These are phyloP conservation scores for Aegilops tauschii DNA, from an alignment of 176 grass and related monocot genomes.

Conservation along the genomic window DNA sequence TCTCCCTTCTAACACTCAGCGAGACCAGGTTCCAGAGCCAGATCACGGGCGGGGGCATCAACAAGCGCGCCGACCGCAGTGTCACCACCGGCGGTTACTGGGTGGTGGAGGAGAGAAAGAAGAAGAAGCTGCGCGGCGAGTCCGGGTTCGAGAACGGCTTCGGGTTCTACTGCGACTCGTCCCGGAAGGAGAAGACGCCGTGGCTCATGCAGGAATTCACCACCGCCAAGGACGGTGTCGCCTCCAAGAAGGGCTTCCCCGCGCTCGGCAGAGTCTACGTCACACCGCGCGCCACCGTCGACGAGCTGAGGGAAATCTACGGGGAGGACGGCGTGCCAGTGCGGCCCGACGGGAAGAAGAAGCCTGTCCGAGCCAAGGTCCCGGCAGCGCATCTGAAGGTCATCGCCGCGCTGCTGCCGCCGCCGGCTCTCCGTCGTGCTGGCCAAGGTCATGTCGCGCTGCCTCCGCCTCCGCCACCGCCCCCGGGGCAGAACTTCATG, in stretches of 20 bases:
- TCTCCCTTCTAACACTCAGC: not conserved
- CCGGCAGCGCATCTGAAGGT: not conserved
- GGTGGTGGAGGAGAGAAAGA: not conserved
- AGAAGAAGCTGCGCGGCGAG: no score
- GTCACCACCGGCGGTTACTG: slow-evolving; percentile 1
- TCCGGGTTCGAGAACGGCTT: not conserved
- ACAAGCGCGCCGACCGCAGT: not conserved
- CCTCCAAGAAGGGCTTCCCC: no score
- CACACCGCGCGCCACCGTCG: not conserved
- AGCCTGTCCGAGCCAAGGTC: not conserved
- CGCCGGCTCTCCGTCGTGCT: not conserved
- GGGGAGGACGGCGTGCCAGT: not conserved
- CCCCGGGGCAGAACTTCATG: not conserved
- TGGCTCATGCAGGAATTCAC: slow-evolving; percentile 39
- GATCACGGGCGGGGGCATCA: not conserved
- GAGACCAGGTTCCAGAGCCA: not conserved
- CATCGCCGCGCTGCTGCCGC: not conserved
- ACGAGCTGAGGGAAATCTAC: not conserved
- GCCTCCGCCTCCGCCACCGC: not conserved
- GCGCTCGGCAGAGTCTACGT: slow-evolving; percentile 26
- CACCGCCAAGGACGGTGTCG: not conserved
- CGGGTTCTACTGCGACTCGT: not conserved
- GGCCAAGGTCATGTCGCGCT: not conserved
- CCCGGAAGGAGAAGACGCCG: not conserved
- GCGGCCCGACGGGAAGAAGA: not conserved